Percentiles rank a stretch among this genome's conserved stretches.
Evolutionary conservation across 1,284 basidiomycete genomes (phyloP).

Genomic region (Fomitopsis palustris): DNA sequence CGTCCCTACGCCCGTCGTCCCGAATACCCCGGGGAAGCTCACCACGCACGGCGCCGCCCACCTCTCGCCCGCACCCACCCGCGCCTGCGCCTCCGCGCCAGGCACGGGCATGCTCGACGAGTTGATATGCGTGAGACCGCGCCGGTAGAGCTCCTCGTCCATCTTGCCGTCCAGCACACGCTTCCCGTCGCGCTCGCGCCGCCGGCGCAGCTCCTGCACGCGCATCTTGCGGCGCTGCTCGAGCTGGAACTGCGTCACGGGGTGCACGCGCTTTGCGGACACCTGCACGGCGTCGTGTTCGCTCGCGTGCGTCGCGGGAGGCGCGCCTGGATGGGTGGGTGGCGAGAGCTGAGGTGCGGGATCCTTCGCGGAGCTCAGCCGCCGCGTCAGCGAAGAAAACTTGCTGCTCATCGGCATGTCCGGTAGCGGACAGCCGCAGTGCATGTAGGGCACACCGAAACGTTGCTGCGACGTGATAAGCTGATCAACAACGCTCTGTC

Average conservation of each 20-base stretch:
- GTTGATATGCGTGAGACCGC: constrained; percentile 14
- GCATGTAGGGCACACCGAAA: constrained; percentile 22
- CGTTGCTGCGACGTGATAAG: constrained; percentile 13
- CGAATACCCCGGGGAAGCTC: background rate
- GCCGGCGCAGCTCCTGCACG: constrained; percentile 15
- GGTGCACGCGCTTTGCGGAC: background rate
- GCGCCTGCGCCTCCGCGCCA: background rate
- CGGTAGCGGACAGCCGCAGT: constrained; percentile 25
- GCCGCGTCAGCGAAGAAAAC: constrained; percentile 3
- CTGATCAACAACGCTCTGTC: background rate
- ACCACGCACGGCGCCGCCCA: background rate
- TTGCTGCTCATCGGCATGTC: constrained; percentile 11
- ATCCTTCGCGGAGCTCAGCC: background rate
- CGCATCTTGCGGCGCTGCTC: constrained; percentile 10
- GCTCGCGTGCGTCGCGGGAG: constrained; percentile 37
- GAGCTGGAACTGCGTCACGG: background rate
- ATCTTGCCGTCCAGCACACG: constrained; percentile 18
- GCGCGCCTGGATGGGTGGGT: constrained; percentile 17
- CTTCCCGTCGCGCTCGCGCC: constrained; percentile 21
- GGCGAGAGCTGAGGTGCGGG: constrained; percentile 23
- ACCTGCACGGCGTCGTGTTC: constrained; percentile 28
- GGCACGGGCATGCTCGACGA: constrained; percentile 26
- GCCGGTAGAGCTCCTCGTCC: constrained; percentile 12
- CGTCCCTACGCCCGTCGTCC: background rate
- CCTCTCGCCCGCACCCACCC: background rate